Evolutionary conservation across 2,329 filamentous ascomycete species (phyloP), one percentile per base, ranked within the genome.

Genomic region (Lecanicillium sp.): DNA sequence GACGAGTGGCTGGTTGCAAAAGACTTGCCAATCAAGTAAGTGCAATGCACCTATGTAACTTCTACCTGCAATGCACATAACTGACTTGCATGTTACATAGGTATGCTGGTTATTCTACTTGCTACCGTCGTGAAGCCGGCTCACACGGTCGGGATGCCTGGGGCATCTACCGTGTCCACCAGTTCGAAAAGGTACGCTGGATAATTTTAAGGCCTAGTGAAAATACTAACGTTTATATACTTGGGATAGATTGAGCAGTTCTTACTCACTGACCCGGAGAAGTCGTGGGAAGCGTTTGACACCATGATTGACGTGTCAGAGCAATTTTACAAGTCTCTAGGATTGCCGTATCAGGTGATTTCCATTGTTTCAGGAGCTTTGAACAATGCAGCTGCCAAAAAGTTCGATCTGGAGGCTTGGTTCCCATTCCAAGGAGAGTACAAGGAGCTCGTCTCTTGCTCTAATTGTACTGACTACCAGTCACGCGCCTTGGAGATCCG

Each of bases 401-500:
- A 98, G 66, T 89, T 83, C 59, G 92, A 98, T 56, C 74, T 98
- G 17, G 92, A 98, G 61, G 90, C 92, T 3, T 94, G 88, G 87
- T 95, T 94, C 62, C 88, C 87, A 13, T 94, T 85, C 72, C 89
- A 97, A 62, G 84, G 84, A 53, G 92, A 97, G 65, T 98, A 97
- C 75, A 97, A 97, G 68, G 92, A 97, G 68, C 77, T 98, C 19
- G 92, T 97, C 36, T 94, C 87, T 15, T 95, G 89, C 74, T 94
- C 87, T 45, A 98, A 98, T 68, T 98, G 92, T 71, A 94, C 87
- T 32, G 90, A 97, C 60, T 97, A 97, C 70, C 92, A 98, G 70
- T 88, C 87, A 17, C 78, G 92, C 41, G 89, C 88, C 50, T 74
- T 98, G 11, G 90, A 97, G 62, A 94, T 98, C 52, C 79, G 92